These are phyloP conservation scores for Somion occarium DNA, from an alignment of 1,284 basidiomycete species.

Conservation along the genomic window DNA sequence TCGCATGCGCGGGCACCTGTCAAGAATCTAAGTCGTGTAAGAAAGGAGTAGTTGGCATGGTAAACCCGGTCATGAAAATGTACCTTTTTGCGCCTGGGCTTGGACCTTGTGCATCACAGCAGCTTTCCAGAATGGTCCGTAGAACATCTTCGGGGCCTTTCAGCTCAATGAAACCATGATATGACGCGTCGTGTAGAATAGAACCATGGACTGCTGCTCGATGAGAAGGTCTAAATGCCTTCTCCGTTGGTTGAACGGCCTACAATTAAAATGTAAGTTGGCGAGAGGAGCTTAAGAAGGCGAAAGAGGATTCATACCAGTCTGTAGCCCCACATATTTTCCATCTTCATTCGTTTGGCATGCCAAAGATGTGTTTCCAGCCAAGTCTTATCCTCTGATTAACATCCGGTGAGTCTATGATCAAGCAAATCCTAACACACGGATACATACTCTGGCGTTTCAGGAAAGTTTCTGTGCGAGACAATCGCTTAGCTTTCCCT, in stretches of 20 bases:
- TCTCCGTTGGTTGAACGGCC: constrained; percentile 84
- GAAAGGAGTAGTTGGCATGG: neutral
- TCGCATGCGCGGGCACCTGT: constrained; percentile 55
- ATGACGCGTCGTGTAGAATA: constrained; percentile 86
- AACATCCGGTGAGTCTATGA: no score
- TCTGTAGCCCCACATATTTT: constrained; percentile 84
- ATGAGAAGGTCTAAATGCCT: constrained; percentile 84
- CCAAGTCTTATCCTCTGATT: constrained; percentile 77
- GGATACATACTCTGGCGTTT: constrained; percentile 59
- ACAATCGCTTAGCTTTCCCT: constrained; percentile 49
- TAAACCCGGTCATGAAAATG: neutral
- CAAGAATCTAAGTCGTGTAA: constrained; percentile 38
- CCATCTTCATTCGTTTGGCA: constrained; percentile 91
- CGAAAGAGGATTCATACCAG: constrained; percentile 45
- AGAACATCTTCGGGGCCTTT: constrained; percentile 57
- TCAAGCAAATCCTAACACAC: no score
- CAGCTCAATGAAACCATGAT: constrained; percentile 72
- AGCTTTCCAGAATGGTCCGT: constrained; percentile 45
- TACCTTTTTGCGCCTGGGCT: constrained; percentile 58
- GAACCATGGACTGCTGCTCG: constrained; percentile 79
- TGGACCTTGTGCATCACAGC: constrained; percentile 59
- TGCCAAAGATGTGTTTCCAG: constrained; percentile 94
- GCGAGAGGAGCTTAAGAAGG: neutral
- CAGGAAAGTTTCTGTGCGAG: constrained; percentile 49
- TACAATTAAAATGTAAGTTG: constrained; percentile 20